A percentile compares a stretch with the other conserved stretches of the same genome.
These are phyloP conservation scores for Syzygium oleosum DNA, from an alignment of 345 rosid genomes.

Conservation along the genomic window DNA sequence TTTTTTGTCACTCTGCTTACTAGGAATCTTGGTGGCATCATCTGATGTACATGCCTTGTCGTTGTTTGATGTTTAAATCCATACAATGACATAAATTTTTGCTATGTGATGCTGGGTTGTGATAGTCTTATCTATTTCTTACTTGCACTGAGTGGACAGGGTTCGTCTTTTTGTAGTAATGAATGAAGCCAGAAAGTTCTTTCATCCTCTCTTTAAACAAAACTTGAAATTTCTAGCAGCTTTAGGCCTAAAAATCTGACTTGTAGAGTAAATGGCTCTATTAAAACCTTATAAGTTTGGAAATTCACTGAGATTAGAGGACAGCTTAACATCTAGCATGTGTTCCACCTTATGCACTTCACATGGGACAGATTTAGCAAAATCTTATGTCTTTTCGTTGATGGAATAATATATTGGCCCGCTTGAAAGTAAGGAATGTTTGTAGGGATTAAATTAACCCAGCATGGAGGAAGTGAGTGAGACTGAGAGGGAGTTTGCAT, in stretches of 20 bases:
- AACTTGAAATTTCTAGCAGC: neutral
- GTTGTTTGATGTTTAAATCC: neutral
- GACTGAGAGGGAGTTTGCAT: neutral
- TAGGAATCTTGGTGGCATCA: neutral
- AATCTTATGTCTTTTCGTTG: neutral
- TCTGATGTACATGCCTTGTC: neutral
- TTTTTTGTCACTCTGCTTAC: neutral
- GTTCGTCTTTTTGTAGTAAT: neutral
- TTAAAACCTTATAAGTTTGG: neutral
- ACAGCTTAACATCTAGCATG: neutral
- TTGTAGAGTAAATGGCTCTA: neutral
- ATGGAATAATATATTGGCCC: neutral
- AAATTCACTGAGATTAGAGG: neutral
- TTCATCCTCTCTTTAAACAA: neutral
- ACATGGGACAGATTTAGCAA: neutral
- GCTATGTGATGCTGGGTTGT: neutral
- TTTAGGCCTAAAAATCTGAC: neutral
- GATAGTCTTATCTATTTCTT: neutral
- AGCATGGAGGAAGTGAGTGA: neutral
- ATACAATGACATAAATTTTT: neutral
- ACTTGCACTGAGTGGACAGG: neutral
- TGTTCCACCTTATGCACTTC: neutral
- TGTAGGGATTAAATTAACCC: neutral
- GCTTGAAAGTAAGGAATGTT: neutral
- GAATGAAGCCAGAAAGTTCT: neutral